Conservation (phyloP, 306 rosid genomes). For the Malus orientalis region DNA sequence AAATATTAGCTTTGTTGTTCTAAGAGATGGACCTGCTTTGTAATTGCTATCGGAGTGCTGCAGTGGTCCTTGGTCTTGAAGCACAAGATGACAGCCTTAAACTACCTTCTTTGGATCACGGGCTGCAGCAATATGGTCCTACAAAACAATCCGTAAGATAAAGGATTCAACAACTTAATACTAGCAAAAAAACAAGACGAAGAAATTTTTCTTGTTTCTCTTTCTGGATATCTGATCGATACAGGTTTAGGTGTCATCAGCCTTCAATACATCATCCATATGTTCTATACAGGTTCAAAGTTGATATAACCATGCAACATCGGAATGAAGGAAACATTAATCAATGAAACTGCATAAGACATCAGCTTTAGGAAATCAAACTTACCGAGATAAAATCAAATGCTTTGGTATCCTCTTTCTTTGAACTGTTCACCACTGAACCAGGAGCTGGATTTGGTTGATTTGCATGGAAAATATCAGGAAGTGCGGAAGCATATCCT, state of each 20-base stretch:
- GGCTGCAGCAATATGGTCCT: conserved; percentile 83
- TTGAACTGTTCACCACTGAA: conserved; percentile 57
- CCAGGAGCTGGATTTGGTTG: conserved; percentile 48
- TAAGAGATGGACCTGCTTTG: conserved; percentile 6
- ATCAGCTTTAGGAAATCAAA: conserved; percentile 10
- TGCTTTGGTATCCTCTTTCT: conserved; percentile 86
- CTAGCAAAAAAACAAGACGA: not conserved
- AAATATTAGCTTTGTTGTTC: conserved; percentile 13
- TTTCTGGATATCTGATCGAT: not conserved
- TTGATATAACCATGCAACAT: not conserved
- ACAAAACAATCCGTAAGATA: conserved; percentile 17
- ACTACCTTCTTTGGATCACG: conserved; percentile 79
- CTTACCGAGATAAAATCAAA: conserved; percentile 98
- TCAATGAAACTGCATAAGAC: not conserved
- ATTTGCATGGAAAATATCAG: conserved; percentile 81
- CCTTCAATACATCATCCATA: not conserved
- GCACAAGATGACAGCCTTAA: conserved; percentile 24
- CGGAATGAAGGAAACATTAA: conserved; percentile 10
- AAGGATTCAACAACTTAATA: not conserved
- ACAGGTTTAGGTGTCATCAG: not conserved
- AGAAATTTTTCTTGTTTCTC: not conserved
- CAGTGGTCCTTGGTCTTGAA: conserved; percentile 12
- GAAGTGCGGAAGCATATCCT: conserved; percentile 46
- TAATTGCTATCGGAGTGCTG: conserved; percentile 13
- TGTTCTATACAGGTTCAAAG: not conserved